Base-by-base conservation (phyloP, 306 rosid species). In the Boehmeria nivea region DNA sequence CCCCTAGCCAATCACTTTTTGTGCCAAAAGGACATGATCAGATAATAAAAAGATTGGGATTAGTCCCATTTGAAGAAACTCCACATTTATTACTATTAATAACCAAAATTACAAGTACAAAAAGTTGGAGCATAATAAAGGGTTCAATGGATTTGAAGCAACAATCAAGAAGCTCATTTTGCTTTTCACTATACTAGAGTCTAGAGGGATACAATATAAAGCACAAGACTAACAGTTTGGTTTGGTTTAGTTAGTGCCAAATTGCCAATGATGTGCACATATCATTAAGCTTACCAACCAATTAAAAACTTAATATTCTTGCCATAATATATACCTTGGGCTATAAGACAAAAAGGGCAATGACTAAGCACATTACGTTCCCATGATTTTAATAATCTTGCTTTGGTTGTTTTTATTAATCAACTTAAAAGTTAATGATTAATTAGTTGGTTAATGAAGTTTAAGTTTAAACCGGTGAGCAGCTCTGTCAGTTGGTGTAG, bases 251-350 rank as follows among this genome's bases (percentile, higher is more conserved):
- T 27, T 25, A 13, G 39, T 51, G n/a, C n/a, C n/a, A n/a, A n/a
- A n/a, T 45, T 45, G 39, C 18, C 9, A 54, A 19, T 39, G 28
- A 27, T 20, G 24, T 43, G 12, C 1, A 26, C 12, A 59, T 59
- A 44, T 31, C 36, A 28, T 59, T 59, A 44, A 44, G 27, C 17
- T 22, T 55, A 55, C 60, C 60, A 12, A 55, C 47, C 36, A 40
- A 17, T 59, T 16, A 12, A 59, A 43, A 26, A 26, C 40, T 28
- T 6, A 16, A 27, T 28, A 45, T 59, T 44, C 42, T 31, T 42
- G 18, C 14, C 51, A 42, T 16, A 57, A 4, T 10, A 57, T 22
- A 15, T 42, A 37, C 2, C 51, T 42, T 57, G 10, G 11, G 22
- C 51, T 24, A 22, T 22, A 57, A 57, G 51, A 57, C 51, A 42